A percentile compares a stretch with the other conserved stretches of the same genome.
These are phyloP conservation scores for Crithidia thermophila DNA, from an alignment of 208 protist species.

Conservation along the genomic window DNA sequence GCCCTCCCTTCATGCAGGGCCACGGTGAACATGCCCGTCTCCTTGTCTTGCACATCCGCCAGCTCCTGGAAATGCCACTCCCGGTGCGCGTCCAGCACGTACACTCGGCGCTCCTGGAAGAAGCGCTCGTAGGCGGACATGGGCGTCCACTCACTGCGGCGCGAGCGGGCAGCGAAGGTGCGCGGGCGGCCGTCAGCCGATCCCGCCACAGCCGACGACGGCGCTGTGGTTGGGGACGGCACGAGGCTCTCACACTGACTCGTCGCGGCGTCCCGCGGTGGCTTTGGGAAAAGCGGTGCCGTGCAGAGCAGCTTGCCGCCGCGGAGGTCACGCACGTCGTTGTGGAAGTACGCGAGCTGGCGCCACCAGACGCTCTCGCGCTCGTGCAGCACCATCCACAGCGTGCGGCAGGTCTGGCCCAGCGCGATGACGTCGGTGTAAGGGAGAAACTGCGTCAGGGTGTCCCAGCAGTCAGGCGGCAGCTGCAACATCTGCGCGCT, in stretches of 20 bases:
- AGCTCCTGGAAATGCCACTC: constrained; percentile 75
- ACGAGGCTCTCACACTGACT: constrained; percentile 1
- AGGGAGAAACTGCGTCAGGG: constrained; percentile 40
- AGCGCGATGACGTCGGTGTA: constrained; percentile 54
- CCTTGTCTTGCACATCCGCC: constrained; percentile 39
- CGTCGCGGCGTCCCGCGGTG: neutral
- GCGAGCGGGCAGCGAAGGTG: neutral
- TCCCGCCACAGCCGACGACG: neutral
- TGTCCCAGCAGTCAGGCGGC: constrained; percentile 50
- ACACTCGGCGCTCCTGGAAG: constrained; percentile 59
- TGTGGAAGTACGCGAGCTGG: constrained; percentile 68
- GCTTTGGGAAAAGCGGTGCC: constrained; percentile 29
- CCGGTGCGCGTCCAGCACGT: constrained; percentile 69
- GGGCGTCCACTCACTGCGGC: constrained; percentile 1
- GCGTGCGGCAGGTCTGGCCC: constrained; percentile 46
- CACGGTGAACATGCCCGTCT: constrained; percentile 56
- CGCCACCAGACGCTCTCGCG: constrained; percentile 70
- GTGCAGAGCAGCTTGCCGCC: constrained; percentile 58
- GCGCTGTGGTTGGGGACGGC: neutral
- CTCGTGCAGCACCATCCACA: constrained; percentile 45
- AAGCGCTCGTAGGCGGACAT: constrained; percentile 64
- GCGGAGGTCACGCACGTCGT: constrained; percentile 54
- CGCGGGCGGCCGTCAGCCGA: neutral
- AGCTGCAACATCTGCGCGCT: constrained; percentile 36
- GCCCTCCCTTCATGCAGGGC: constrained; percentile 38